Evolutionary conservation across 768 basidiomycete species (phyloP).

Genomic region (Pulveroboletus ravenelii): DNA sequence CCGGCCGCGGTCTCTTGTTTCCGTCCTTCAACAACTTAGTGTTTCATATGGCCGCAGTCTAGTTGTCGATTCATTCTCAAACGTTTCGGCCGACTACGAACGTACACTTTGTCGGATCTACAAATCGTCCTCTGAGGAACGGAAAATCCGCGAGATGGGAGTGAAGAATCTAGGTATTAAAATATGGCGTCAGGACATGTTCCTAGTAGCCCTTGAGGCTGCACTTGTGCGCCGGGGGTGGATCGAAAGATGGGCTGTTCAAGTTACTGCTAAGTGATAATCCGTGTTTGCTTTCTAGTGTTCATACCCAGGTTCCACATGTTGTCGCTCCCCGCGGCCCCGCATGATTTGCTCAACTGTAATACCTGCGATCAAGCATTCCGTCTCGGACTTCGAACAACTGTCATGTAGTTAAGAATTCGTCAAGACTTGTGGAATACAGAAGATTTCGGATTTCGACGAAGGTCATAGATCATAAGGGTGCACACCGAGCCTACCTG

Average conservation of each 20-base stretch:
- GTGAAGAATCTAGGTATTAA: slow-evolving; percentile 25
- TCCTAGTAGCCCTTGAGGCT: slow-evolving; percentile 50
- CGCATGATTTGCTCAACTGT: too few relatives aligned
- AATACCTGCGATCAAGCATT: neutral
- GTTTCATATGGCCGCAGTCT: slow-evolving; percentile 21
- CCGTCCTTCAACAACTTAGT: slow-evolving; percentile 35
- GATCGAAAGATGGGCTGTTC: slow-evolving; percentile 44
- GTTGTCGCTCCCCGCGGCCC: neutral
- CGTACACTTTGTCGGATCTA: slow-evolving; percentile 8
- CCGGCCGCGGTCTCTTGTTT: slow-evolving; percentile 35
- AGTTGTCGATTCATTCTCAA: slow-evolving; percentile 33
- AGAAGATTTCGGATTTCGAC: neutral
- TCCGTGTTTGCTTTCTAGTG: neutral
- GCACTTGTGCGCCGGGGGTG: slow-evolving; percentile 42
- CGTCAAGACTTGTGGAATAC: neutral
- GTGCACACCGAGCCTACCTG: too few relatives aligned
- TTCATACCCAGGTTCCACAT: neutral
- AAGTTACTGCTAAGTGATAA: slow-evolving; percentile 16
- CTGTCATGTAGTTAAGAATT: neutral
- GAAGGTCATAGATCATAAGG: neutral
- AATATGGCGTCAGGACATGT: slow-evolving; percentile 44
- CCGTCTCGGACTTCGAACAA: neutral
- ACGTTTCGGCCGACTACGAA: slow-evolving; percentile 37
- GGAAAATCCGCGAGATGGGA: slow-evolving; percentile 8
- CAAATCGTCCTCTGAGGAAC: slow-evolving; percentile 8